Evolutionary conservation across 352 stramenopile genomes (phyloP), one percentile per base, ranked within the genome.

Genomic region (Blastocystis sp.): DNA sequence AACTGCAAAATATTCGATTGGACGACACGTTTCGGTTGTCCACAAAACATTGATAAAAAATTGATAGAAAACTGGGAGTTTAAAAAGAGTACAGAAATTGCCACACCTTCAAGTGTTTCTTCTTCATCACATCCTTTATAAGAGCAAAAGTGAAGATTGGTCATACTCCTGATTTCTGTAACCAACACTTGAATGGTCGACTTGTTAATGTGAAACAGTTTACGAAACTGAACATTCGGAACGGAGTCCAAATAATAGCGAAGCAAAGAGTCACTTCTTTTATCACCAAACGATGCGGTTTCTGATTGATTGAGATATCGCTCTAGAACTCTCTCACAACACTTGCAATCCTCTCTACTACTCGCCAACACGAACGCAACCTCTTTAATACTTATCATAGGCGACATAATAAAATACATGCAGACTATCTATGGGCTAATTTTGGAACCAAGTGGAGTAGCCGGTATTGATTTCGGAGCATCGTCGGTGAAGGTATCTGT

Each of bases 261-360:
- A 16, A 85, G 20, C 54, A 85, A 7, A 39, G 45, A 47, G 16
- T 39, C 34, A 18, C 34, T 39, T 7, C 39, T 54, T 37, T 47
- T 20, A 8, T 45, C 47, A 56, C 13, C 2, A 16, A 45, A 63
- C n/a, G 39, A 20, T 3, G 24, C 70, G 39, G 62, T 59, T 4
- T 59, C n/a, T 47, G 34, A 64, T 34, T 39, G 70, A 64, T 18
- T 9, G 18, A 13, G 26, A 45, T 66, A 81, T 9, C 24, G 20
- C 3, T 81, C 70, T 26, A 81, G n/a, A n/a, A 81, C 8, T 37
- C 39, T 34, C 45, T 81, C 70, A 81, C 70, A 81, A 39, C 37
- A 9, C 41, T n/a, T 37, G 7, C 37, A 50, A 34, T 81, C 30
- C 45, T 81, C 26, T 5, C 9, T 64, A 8, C 39, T n/a, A 16